A percentile compares a stretch with the other conserved stretches of the same genome.
Evolutionary conservation across 2,329 filamentous ascomycete species (phyloP).

Genomic region (Colletotrichum salicis): DNA sequence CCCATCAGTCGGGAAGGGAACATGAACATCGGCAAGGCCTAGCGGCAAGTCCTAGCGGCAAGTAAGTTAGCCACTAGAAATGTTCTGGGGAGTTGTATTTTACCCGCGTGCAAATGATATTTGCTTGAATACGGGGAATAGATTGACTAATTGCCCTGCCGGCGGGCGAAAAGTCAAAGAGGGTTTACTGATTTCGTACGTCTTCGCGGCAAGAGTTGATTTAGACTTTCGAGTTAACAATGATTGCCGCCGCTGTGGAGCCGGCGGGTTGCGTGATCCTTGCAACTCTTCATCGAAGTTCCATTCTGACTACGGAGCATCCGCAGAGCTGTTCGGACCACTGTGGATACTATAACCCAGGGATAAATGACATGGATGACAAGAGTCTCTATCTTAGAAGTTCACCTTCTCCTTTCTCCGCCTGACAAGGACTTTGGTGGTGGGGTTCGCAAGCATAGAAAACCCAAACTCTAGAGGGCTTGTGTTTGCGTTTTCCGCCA

Average conservation of each 20-base stretch:
- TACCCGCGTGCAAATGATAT: too few species aligned
- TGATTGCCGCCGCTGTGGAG: neutral
- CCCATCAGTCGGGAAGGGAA: too few species aligned
- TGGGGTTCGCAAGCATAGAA: slow-evolving; percentile 25
- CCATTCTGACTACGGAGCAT: neutral
- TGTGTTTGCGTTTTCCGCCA: slow-evolving; percentile 5
- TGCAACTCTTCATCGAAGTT: neutral
- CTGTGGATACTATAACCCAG: neutral
- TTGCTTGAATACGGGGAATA: too few species aligned
- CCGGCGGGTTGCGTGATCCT: too few species aligned
- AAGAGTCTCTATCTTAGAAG: neutral
- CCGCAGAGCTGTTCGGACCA: neutral
- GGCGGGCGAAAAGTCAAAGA: neutral
- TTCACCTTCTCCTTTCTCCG: slow-evolving; percentile 16
- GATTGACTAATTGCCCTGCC: too few species aligned
- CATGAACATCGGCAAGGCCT: too few species aligned
- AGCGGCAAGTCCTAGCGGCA: too few species aligned
- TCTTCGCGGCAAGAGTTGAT: neutral
- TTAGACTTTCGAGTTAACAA: neutral
- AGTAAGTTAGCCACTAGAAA: too few species aligned
- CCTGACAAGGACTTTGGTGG: slow-evolving; percentile 7
- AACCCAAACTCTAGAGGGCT: slow-evolving; percentile 19
- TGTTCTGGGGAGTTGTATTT: too few species aligned
- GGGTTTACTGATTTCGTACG: neutral
- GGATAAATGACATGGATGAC: neutral